Evolutionary conservation across 768 basidiomycete genomes (phyloP).

Genomic region (Tricholoma flavovirens): DNA sequence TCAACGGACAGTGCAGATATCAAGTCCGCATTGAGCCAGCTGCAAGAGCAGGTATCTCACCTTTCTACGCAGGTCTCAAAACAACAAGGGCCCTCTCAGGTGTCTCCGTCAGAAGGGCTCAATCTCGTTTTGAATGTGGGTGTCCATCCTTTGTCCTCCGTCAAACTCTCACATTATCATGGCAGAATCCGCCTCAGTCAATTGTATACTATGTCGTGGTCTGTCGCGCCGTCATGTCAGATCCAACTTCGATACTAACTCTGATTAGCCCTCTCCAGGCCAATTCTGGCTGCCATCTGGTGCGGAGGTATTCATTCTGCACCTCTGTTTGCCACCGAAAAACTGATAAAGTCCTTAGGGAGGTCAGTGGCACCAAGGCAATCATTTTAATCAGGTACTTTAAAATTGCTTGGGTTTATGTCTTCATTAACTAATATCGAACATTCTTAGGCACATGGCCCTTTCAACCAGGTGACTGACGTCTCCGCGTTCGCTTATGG

Average conservation of each 20-base stretch:
- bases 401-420: neutral
- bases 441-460: neutral
- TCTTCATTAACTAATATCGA: neutral
- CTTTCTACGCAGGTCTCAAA: neutral
- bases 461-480: neutral
- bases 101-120: neutral
- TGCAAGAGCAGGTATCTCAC: neutral
- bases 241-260: neutral
- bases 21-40: neutral
- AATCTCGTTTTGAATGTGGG: neutral
- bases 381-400: neutral
- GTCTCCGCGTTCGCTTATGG: neutral
- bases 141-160: neutral
- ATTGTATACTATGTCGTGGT: neutral
- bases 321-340: neutral
- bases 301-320: neutral
- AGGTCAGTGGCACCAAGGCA: neutral
- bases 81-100: neutral
- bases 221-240: neutral
- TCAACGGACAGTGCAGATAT: neutral
- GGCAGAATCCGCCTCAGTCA: neutral
- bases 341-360: neutral
- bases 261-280: neutral
- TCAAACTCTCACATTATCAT: neutral
- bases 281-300: neutral